Base-by-base conservation (phyloP, 2,329 filamentous ascomycete species). In the Taxawa tesnikishii region DNA sequence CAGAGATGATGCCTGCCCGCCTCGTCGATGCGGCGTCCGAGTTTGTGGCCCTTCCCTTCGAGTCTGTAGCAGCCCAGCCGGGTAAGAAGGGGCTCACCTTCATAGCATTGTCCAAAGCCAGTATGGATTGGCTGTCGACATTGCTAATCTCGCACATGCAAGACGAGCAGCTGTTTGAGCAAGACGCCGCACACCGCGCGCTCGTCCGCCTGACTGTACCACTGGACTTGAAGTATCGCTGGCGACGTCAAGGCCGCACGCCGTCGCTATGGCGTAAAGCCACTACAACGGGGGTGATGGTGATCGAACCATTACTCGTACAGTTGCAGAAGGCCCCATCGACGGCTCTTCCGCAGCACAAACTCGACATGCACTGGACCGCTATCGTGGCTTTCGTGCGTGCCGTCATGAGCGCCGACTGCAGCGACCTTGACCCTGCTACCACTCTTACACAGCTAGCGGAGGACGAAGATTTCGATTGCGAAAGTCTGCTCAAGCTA, bases 61-160 rank as follows among this genome's bases (percentile, higher is more conserved):
- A 62, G 1, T 46, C 48, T 11, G 36, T 40, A 5, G 43, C 36
- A 7, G 31, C 39, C 15, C 38, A 37, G 1, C 36, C 43, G 8
- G 38, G 39, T 12, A 52, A 47, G 33, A 49, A 48, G 31, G 74
- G 74, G 35, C 80, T 83, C 5, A 93, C 84, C 0, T 96, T 85
- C 49, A 75, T 98, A 34, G 88, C 90, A 19, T 72, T 96, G 49
- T 84, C 87, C 1, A 93, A 90, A 53, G 73, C 73, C 13, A 75
- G 79, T 37, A 90, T 94, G 68, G 61, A 67, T 2, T 70, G 84
- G 28, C 55, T 92, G 2, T 67, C 80, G 40, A 59, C 58, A 0
- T 57, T 83, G 3, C 61, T 79, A 3, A 55, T 73, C 4, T 57
- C 63, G 11, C 75, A 83, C 40, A 68, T 73, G 0, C 53, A 59